These are phyloP conservation scores for Rhododendron kiyosumense DNA, from an alignment of 148 eudicot species.

Conservation along the genomic window DNA sequence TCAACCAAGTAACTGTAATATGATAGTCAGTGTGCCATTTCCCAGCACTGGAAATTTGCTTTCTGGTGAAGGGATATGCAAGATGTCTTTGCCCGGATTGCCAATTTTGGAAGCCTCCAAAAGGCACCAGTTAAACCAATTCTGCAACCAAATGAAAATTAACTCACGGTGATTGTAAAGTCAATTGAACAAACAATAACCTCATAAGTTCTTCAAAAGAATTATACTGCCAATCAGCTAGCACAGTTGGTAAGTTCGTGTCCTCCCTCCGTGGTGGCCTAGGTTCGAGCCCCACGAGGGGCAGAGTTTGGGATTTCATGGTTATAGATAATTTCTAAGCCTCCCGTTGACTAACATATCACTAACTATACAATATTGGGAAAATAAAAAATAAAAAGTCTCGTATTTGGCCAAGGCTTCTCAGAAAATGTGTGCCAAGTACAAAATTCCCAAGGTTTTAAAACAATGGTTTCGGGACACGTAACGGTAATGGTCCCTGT, in stretches of 20 bases:
- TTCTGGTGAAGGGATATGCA: neutral
- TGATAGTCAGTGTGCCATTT: neutral
- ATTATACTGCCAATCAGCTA: too few species aligned
- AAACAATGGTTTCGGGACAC: too few species aligned
- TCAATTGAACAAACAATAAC: neutral
- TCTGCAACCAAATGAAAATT: neutral
- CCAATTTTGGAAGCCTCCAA: neutral
- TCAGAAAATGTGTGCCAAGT: neutral
- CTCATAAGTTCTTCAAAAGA: neutral
- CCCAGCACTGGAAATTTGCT: slow-evolving; percentile 8
- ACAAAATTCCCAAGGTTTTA: too few species aligned
- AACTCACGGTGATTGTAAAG: neutral
- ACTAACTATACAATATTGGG: too few species aligned
- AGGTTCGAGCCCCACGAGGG: too few species aligned
- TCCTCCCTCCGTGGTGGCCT: too few species aligned
- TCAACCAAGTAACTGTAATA: neutral
- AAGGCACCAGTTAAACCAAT: neutral
- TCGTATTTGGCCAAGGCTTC: neutral
- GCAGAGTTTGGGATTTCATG: too few species aligned
- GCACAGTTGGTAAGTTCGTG: too few species aligned
- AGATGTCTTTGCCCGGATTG: neutral
- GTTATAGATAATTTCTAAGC: too few species aligned
- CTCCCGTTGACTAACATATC: too few species aligned
- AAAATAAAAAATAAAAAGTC: too few species aligned
- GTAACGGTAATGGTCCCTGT: neutral